Evolutionary conservation across 2,329 filamentous ascomycete species (phyloP).

Genomic region (Pseudogymnoascus sp.): DNA sequence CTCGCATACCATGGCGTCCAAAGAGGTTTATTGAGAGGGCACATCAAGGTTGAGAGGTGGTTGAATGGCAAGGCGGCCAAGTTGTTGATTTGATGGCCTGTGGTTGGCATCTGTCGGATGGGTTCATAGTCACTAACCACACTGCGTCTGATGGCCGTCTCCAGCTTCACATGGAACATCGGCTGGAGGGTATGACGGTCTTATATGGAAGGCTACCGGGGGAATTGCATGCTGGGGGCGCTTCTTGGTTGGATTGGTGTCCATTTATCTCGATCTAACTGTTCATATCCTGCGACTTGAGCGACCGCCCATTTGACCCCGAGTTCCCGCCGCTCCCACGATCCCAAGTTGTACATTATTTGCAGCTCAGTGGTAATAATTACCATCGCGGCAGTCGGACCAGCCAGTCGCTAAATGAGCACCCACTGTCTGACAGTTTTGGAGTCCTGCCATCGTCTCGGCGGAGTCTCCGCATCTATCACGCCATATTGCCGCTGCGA

Average conservation of each 20-base stretch:
- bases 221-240: background rate
- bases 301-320: background rate
- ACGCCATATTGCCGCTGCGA: background rate
- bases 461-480: background rate
- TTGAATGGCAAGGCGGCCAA: background rate
- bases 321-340: background rate
- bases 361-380: background rate
- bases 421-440: background rate
- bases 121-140: constrained; percentile 8
- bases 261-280: background rate
- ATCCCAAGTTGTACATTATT: background rate
- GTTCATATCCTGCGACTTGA: constrained; percentile 1
- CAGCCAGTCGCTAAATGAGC: background rate
- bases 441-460: background rate
- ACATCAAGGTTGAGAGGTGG: background rate
- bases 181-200: background rate
- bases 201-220: background rate
- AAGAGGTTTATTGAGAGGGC: background rate
- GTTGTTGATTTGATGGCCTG: background rate
- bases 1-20: background rate
- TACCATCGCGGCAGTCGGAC: background rate
- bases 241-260: background rate
- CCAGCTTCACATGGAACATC: background rate
- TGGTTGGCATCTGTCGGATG: background rate
- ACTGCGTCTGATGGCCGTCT: background rate